A percentile compares a stretch with the other conserved stretches of the same genome.
phyloP scores from a whole-genome alignment of 139 green algal species.

The Chlorella sp. region DNA sequence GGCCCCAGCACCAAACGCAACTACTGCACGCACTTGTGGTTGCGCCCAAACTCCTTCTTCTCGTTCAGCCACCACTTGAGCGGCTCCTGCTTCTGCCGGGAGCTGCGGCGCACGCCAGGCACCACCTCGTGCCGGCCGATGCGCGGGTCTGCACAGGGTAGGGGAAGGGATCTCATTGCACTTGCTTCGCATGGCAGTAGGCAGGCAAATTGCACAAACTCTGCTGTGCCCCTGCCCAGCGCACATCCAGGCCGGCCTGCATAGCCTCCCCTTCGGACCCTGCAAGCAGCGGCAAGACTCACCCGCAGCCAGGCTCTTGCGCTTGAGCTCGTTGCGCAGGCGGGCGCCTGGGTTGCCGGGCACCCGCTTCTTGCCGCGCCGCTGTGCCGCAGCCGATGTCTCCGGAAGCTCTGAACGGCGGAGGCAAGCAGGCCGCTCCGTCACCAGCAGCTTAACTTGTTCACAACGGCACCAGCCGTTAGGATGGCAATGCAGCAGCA shows the following conservation, averaged over 20 bases:
- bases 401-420: neutral
- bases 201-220: neutral
- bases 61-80: conserved; percentile 54
- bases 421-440: neutral
- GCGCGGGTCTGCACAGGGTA: conserved; percentile 1
- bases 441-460: too few species aligned
- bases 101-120: conserved; percentile 39
- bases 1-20: too few species aligned
- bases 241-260: neutral
- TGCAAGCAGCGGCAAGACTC: neutral
- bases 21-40: conserved; percentile 32
- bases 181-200: neutral
- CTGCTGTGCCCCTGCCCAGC: too few species aligned
- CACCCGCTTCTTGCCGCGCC: neutral
- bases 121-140: conserved; percentile 38
- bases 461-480: too few species aligned
- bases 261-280: neutral
- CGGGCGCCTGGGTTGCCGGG: conserved; percentile 30
- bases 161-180: too few species aligned
- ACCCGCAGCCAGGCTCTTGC: conserved; percentile 37
- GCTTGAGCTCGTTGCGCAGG: conserved; percentile 47
- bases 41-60: conserved; percentile 36
- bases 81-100: conserved; percentile 15
- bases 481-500: too few species aligned
- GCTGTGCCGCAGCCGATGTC: neutral